Conservation (phyloP, 768 basidiomycete species). For the Clitopilus hobsonii region DNA sequence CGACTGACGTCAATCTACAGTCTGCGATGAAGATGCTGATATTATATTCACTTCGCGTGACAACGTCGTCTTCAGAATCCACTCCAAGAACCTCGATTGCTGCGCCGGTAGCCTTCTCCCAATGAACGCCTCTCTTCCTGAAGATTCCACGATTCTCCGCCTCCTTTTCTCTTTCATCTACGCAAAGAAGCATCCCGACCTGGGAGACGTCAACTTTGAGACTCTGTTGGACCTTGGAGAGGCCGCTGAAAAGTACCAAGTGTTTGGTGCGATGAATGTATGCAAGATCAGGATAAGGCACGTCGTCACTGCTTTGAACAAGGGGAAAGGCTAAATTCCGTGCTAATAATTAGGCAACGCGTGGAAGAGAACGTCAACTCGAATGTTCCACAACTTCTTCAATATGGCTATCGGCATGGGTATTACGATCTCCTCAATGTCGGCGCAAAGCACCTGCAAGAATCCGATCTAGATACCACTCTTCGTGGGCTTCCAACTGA, state of each 20-base stretch:
- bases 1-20: too few species aligned
- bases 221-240: neutral
- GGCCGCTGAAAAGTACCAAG: neutral
- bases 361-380: too few species aligned
- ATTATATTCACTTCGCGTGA: constrained; percentile 18
- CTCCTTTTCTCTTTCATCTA: neutral
- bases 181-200: neutral
- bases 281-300: neutral
- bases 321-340: too few species aligned
- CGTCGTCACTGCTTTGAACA: too few species aligned
- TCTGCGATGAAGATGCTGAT: constrained; percentile 15
- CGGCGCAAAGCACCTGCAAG: too few species aligned
- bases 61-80: constrained; percentile 16
- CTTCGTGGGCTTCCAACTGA: too few species aligned
- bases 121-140: constrained; percentile 16
- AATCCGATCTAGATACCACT: too few species aligned
- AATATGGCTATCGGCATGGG: too few species aligned
- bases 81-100: constrained; percentile 16
- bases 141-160: constrained; percentile 4
- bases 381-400: too few species aligned
- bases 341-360: too few species aligned
- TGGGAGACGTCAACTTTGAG: neutral
- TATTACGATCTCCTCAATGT: too few species aligned
- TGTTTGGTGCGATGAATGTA: neutral
- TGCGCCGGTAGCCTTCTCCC: constrained; percentile 19